Evolutionary conservation across 805 yeast species (phyloP).

Genomic region (Lipomyces kockii): DNA sequence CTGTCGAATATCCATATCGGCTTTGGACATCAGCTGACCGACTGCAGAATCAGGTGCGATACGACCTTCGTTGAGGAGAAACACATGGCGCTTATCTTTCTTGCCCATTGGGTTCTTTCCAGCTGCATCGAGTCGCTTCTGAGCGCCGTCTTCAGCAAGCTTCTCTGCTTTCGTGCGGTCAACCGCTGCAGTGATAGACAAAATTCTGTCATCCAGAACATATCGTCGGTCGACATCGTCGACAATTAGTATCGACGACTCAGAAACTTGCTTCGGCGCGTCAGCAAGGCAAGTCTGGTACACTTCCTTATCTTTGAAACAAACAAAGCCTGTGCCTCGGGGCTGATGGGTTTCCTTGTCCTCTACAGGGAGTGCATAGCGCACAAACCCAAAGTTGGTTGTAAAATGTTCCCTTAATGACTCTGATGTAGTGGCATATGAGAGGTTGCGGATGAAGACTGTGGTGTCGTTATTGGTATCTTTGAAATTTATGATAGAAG

Average conservation of each 20-base stretch:
- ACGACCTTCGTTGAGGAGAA: constrained; percentile 90
- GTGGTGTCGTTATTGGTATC: constrained; percentile 53
- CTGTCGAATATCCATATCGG: constrained; percentile 86
- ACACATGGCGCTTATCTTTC: constrained; percentile 82
- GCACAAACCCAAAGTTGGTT: constrained; percentile 78
- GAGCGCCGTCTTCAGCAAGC: constrained; percentile 73
- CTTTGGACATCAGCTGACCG: constrained; percentile 65
- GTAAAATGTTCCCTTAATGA: constrained; percentile 74
- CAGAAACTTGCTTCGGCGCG: constrained; percentile 75
- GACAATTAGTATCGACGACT: constrained; percentile 67
- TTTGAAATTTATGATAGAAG: neutral
- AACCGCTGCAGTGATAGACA: constrained; percentile 83
- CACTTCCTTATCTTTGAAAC: constrained; percentile 67
- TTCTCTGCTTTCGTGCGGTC: constrained; percentile 80
- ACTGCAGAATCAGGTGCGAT: constrained; percentile 79
- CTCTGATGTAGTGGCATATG: constrained; percentile 90
- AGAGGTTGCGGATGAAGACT: constrained; percentile 87
- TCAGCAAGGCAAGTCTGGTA: constrained; percentile 69
- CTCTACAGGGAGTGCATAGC: constrained; percentile 90
- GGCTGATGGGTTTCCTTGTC: constrained; percentile 86
- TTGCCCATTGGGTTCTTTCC: constrained; percentile 77
- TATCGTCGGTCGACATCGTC: constrained; percentile 81
- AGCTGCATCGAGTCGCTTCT: constrained; percentile 69
- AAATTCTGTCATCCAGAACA: constrained; percentile 89
- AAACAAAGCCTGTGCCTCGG: constrained; percentile 93